These are phyloP conservation scores for Erodium maritimum DNA, from an alignment of 345 rosid species.

Conservation along the genomic window DNA sequence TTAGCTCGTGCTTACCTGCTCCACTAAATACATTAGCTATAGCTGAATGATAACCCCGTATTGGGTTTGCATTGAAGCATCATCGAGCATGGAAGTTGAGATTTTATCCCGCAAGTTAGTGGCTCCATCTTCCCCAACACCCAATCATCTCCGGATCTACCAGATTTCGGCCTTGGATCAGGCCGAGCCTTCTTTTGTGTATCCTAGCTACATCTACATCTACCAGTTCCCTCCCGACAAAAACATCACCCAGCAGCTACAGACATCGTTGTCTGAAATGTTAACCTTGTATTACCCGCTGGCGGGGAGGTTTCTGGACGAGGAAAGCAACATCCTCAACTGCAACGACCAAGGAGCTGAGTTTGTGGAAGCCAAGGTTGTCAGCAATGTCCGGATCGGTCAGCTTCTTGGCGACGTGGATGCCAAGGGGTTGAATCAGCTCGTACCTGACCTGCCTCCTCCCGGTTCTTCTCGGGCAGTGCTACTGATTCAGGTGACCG, in stretches of 20 bases:
- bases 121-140: conserved; percentile 9
- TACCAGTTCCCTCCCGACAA: not conserved
- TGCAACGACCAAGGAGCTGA: conserved; percentile 14
- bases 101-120: conserved; percentile 8
- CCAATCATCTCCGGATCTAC: not conserved
- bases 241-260: not conserved
- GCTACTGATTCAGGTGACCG: conserved; percentile 6
- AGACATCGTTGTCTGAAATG: not conserved
- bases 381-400: conserved; percentile 2
- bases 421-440: conserved; percentile 1
- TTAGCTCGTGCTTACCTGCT: no score
- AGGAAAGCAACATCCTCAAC: conserved; percentile 1
- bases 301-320: not conserved
- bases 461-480: not conserved
- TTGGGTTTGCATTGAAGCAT: no score
- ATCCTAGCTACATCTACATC: not conserved
- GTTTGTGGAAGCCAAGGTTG: conserved; percentile 11
- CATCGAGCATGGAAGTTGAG: conserved; percentile 2
- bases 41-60: no score
- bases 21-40: no score
- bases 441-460: conserved; percentile 9
- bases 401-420: conserved; percentile 1
- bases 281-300: not conserved
- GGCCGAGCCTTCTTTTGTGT: not conserved
- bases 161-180: conserved; percentile 5